Percentiles rank a stretch among this genome's conserved stretches.
Conservation (phyloP, 805 yeast genomes). For the Saccharomyces mikatae region DNA sequence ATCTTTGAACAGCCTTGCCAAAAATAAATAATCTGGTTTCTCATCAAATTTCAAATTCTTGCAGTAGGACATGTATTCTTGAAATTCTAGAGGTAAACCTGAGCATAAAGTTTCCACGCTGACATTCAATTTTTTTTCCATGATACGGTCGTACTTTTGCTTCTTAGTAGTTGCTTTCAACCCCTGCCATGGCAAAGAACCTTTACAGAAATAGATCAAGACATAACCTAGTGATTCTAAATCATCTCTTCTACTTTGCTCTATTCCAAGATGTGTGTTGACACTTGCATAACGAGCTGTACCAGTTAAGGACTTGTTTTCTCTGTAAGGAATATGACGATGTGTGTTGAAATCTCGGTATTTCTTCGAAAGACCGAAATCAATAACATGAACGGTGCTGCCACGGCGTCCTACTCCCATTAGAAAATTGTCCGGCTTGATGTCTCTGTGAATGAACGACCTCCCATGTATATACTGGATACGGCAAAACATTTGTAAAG, state of each 20-base stretch:
- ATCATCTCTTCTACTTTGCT: constrained; percentile 94
- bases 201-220: constrained; percentile 87
- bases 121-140: constrained; percentile 92
- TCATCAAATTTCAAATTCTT: constrained; percentile 92
- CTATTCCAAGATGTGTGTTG: constrained; percentile 94
- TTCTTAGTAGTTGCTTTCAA: constrained; percentile 96
- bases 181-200: constrained; percentile 98
- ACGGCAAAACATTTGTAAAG: constrained; percentile 91
- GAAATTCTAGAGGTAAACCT: constrained; percentile 88
- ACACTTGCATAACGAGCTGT: constrained; percentile 97
- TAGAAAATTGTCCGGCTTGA: constrained; percentile 78
- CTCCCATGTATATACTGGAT: constrained; percentile 94
- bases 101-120: constrained; percentile 84
- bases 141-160: constrained; percentile 92
- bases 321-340: constrained; percentile 92
- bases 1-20: constrained; percentile 87
- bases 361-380: constrained; percentile 90
- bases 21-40: constrained; percentile 87
- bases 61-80: constrained; percentile 81
- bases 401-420: constrained; percentile 92
- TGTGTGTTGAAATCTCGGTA: constrained; percentile 92
- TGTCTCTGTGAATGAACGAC: constrained; percentile 81
- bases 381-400: constrained; percentile 90
- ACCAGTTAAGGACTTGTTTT: constrained; percentile 93
- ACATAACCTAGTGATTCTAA: constrained; percentile 93